These are phyloP conservation scores for Helicostylum pulchrum DNA, from an alignment of 192 early-diverging fungal genomes.

Conservation along the genomic window DNA sequence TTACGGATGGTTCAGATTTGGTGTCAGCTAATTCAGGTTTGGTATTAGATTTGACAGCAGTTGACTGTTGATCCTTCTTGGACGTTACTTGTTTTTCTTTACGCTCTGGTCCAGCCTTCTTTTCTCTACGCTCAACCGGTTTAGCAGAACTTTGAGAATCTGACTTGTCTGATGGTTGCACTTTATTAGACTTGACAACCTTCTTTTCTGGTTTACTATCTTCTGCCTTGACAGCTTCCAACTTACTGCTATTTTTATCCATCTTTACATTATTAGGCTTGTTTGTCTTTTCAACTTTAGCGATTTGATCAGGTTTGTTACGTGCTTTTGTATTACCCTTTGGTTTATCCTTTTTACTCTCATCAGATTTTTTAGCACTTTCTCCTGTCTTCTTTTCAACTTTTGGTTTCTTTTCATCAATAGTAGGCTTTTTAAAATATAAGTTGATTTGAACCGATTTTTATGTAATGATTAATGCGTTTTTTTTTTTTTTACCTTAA, in stretches of 20 bases:
- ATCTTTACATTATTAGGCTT: background rate
- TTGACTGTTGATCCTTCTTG: background rate
- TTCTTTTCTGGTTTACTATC: background rate
- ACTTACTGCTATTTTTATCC: too few species aligned
- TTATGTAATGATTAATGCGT: background rate
- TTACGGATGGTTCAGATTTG: too few species aligned
- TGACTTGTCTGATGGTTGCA: too few species aligned
- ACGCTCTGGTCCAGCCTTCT: background rate
- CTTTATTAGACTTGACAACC: background rate
- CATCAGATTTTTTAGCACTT: background rate
- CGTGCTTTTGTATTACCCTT: slow-evolving; percentile 3
- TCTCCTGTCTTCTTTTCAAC: background rate
- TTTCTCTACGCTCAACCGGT: background rate
- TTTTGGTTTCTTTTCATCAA: background rate
- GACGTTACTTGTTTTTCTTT: background rate
- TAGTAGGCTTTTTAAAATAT: background rate
- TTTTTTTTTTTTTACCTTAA: slow-evolving; percentile 13
- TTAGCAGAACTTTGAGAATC: background rate
- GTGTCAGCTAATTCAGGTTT: too few species aligned
- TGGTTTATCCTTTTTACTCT: background rate
- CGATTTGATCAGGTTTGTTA: background rate
- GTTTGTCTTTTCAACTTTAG: background rate
- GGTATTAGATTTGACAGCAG: too few species aligned
- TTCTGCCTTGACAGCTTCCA: too few species aligned
- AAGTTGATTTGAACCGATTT: background rate